A percentile compares a stretch with the other conserved stretches of the same genome.
Conservation (phyloP, 148 eudicot species). For the Persicaria maculosa region DNA sequence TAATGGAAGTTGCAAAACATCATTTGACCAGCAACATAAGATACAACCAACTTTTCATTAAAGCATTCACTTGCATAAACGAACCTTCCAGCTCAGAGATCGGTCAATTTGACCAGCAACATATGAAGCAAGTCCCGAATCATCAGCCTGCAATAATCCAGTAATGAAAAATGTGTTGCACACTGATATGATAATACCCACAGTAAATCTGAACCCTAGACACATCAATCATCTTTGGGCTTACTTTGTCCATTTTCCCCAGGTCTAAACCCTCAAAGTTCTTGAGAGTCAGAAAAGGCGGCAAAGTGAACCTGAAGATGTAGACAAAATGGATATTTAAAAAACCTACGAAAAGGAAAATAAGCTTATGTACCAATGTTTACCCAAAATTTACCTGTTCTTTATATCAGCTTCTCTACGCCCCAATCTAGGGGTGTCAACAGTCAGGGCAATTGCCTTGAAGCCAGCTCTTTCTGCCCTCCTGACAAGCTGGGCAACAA, state of each 20-base stretch:
- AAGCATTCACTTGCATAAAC: not conserved
- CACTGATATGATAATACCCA: not conserved
- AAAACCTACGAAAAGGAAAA: not conserved
- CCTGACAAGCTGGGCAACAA: constrained; percentile 94
- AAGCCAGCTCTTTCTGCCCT: constrained; percentile 98
- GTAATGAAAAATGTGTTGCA: not conserved
- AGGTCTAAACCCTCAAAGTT: constrained; percentile 97
- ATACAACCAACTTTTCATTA: not conserved
- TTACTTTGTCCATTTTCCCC: constrained; percentile 90
- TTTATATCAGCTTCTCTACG: constrained; percentile 97
- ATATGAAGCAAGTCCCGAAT: constrained; percentile 76
- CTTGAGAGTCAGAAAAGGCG: constrained; percentile 82
- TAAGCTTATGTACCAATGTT: not conserved
- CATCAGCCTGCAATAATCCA: constrained; percentile 39
- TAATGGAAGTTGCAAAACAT: not conserved
- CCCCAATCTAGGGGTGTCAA: constrained; percentile 92
- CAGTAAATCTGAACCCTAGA: not conserved
- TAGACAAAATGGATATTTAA: not conserved
- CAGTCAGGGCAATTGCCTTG: constrained; percentile 97
- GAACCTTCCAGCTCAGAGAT: constrained; percentile 82
- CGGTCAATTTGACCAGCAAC: constrained; percentile 58
- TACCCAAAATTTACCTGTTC: constrained; percentile 51
- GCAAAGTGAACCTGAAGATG: constrained; percentile 61
- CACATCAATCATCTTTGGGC: constrained; percentile 17
- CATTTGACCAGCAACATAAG: too few relatives aligned